Conservation (phyloP, 2,329 filamentous ascomycete genomes). For the Diaporthe batatas region DNA sequence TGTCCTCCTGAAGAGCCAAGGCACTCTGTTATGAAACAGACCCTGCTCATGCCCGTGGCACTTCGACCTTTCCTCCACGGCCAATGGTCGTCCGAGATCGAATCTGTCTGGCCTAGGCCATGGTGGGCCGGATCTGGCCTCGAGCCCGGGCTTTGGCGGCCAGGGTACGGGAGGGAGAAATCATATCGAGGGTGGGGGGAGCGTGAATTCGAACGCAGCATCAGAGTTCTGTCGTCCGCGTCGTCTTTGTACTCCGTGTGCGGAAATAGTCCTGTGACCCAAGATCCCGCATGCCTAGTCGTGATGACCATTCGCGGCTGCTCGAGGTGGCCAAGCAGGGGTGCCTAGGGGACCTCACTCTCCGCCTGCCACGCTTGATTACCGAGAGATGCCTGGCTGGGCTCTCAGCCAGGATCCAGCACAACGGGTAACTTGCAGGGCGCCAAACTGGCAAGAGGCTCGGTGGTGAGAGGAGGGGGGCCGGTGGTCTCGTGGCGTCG, state of each 20-base stretch:
- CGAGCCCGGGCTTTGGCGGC: neutral
- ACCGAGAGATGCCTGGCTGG: constrained; percentile 5
- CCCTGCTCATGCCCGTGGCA: constrained; percentile 23
- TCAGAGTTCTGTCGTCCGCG: neutral
- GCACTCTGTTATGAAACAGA: constrained; percentile 16
- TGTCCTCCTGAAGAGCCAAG: neutral
- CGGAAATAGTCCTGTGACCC: neutral
- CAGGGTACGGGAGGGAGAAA: neutral
- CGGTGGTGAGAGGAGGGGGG: neutral
- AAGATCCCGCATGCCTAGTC: neutral
- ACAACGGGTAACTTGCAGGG: neutral
- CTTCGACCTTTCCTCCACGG: neutral
- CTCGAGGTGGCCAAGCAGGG: constrained; percentile 10
- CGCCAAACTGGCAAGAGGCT: constrained; percentile 5
- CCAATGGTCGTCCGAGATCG: constrained; percentile 8
- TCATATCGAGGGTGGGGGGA: neutral
- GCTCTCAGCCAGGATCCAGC: constrained; percentile 12
- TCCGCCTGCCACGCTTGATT: neutral
- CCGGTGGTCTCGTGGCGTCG: constrained; percentile 23
- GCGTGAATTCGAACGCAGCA: constrained; percentile 22
- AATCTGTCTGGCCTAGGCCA: constrained; percentile 4
- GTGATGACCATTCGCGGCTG: constrained; percentile 16
- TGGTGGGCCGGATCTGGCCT: neutral
- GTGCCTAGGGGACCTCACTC: neutral
- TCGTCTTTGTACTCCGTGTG: constrained; percentile 32